Conservation (phyloP, 2,329 filamentous ascomycete species). For the Simplicillium sp. region DNA sequence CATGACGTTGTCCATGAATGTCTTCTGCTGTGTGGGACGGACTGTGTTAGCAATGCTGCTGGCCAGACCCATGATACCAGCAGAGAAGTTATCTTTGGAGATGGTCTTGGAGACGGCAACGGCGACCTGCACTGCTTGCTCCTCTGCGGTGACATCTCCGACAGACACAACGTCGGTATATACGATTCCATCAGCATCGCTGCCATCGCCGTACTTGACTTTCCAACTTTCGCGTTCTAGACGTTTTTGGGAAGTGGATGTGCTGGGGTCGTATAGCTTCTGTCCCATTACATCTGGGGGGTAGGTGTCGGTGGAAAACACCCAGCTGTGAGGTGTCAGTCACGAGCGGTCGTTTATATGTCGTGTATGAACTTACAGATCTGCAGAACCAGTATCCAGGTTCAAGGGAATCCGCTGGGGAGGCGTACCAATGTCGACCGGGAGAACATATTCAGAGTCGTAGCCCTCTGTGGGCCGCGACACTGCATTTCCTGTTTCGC, state of each 20-base stretch:
- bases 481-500: constrained; percentile 11
- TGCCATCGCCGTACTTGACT: constrained; percentile 58
- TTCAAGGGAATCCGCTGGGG: constrained; percentile 53
- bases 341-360: neutral
- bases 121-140: constrained; percentile 59
- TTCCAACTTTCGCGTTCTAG: constrained; percentile 38
- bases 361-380: constrained; percentile 26
- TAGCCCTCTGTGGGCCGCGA: constrained; percentile 21
- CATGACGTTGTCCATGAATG: constrained; percentile 26
- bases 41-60: constrained; percentile 22
- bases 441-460: constrained; percentile 50
- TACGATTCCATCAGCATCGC: constrained; percentile 52
- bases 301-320: constrained; percentile 51
- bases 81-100: constrained; percentile 20
- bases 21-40: constrained; percentile 18
- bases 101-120: constrained; percentile 40
- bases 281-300: constrained; percentile 38
- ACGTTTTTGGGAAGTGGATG: constrained; percentile 31
- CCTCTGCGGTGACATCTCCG: constrained; percentile 46
- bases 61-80: constrained; percentile 25
- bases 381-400: constrained; percentile 54
- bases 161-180: constrained; percentile 57
- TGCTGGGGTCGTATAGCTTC: constrained; percentile 42
- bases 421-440: constrained; percentile 51
- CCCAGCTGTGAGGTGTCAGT: constrained; percentile 50